Percentiles rank a stretch among this genome's conserved stretches.
Evolutionary conservation across 768 basidiomycete species (phyloP).

Genomic region (Tulasnella sp.): DNA sequence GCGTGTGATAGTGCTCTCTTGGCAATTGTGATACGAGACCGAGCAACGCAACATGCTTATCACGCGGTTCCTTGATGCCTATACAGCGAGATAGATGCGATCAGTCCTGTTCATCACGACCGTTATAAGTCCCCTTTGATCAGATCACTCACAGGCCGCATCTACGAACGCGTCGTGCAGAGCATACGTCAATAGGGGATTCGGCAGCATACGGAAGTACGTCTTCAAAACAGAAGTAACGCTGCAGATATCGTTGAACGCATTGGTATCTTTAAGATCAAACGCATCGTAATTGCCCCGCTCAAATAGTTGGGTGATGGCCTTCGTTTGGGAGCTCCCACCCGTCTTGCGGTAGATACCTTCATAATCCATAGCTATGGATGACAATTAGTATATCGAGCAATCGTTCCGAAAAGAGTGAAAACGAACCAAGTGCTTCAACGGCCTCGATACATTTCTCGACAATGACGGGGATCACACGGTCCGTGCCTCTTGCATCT

Average conservation of each 20-base stretch:
- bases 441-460: constrained; percentile 95
- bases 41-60: constrained; percentile 48
- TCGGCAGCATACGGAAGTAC: constrained; percentile 86
- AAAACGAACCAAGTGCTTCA: constrained; percentile 58
- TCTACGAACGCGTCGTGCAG: constrained; percentile 83
- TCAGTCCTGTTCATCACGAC: not conserved
- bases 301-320: constrained; percentile 90
- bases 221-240: constrained; percentile 94
- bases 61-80: constrained; percentile 44
- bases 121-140: too few species aligned
- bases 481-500: constrained; percentile 47
- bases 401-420: not conserved
- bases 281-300: constrained; percentile 81
- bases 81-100: not conserved
- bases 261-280: constrained; percentile 72
- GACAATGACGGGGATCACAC: constrained; percentile 73
- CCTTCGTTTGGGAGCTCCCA: constrained; percentile 81
- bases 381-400: not conserved
- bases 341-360: constrained; percentile 98
- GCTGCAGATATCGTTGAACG: constrained; percentile 95
- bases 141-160: constrained; percentile 41
- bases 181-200: constrained; percentile 80
- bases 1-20: constrained; percentile 74
- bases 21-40: constrained; percentile 70
- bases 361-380: constrained; percentile 79